A percentile compares a stretch with the other conserved stretches of the same genome.
These are phyloP conservation scores for Canna indica DNA, from an alignment of 176 grass and related monocot genomes.

Conservation along the genomic window DNA sequence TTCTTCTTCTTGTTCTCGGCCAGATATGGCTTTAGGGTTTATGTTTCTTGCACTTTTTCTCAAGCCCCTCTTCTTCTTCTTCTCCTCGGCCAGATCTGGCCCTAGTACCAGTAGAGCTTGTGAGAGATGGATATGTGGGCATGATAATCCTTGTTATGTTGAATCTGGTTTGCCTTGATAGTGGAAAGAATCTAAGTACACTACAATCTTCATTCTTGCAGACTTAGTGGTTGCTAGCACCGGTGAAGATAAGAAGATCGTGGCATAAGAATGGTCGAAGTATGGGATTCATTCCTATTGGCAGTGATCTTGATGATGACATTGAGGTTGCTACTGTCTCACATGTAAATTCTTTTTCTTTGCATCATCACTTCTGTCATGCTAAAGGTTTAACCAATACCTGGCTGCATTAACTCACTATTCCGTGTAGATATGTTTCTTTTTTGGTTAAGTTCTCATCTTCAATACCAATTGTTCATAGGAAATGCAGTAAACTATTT, in stretches of 20 bases:
- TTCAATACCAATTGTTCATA: neutral
- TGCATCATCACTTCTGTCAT: neutral
- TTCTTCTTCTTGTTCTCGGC: too few species aligned
- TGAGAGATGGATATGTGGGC: neutral
- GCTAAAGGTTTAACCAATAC: neutral
- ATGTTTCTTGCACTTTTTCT: too few species aligned
- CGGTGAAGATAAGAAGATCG: slow-evolving; percentile 92
- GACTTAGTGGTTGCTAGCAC: slow-evolving; percentile 87
- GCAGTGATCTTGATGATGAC: slow-evolving; percentile 55
- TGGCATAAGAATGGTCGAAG: slow-evolving; percentile 87
- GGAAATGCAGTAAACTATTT: neutral
- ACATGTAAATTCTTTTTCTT: neutral
- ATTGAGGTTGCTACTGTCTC: slow-evolving; percentile 50
- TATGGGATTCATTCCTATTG: slow-evolving; percentile 68
- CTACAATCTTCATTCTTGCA: slow-evolving; percentile 33
- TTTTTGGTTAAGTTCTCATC: neutral
- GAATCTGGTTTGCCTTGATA: neutral
- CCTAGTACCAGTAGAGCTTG: neutral
- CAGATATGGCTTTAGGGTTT: too few species aligned
- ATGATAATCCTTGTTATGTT: neutral
- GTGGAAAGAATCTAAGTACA: neutral
- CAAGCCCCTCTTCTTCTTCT: too few species aligned
- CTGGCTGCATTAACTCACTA: neutral
- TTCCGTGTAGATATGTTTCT: neutral
- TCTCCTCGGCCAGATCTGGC: too few species aligned